Evolutionary conservation across 768 basidiomycete species (phyloP).

Genomic region (Clavulina sp.): DNA sequence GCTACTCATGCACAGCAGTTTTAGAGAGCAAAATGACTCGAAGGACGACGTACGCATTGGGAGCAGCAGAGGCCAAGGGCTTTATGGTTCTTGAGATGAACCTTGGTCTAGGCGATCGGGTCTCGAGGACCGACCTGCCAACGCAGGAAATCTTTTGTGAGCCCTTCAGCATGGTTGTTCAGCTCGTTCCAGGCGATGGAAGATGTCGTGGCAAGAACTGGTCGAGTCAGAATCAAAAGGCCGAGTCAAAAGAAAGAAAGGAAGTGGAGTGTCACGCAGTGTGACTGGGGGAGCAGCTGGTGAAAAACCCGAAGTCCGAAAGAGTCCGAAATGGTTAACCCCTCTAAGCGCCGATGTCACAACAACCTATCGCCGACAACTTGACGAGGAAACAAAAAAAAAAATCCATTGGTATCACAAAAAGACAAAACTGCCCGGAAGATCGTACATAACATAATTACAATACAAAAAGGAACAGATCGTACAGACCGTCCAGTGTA

Average conservation of each 20-base stretch:
- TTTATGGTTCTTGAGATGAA: background rate
- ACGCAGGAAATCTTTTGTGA: background rate
- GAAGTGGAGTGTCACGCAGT: background rate
- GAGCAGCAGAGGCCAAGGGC: conserved; percentile 26
- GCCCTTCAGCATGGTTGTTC: background rate
- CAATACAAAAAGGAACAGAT: no score
- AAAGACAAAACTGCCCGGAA: no score
- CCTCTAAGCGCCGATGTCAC: no score
- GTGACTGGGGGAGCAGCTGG: background rate
- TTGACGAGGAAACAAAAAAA: no score
- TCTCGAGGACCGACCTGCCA: background rate
- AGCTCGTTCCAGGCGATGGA: background rate
- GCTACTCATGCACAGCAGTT: background rate
- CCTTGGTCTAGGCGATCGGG: background rate
- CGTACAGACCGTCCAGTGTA: no score
- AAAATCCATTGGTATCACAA: no score
- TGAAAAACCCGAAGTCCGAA: background rate
- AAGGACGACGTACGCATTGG: conserved; percentile 32
- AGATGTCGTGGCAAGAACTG: background rate
- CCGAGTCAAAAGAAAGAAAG: background rate
- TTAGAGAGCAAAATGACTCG: background rate
- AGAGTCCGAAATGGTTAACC: no score
- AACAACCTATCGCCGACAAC: no score
- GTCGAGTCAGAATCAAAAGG: background rate
- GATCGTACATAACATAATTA: no score